phyloP scores from a whole-genome alignment of 495 filamentous ascomycete genomes.

The Penicillium turbatum region DNA sequence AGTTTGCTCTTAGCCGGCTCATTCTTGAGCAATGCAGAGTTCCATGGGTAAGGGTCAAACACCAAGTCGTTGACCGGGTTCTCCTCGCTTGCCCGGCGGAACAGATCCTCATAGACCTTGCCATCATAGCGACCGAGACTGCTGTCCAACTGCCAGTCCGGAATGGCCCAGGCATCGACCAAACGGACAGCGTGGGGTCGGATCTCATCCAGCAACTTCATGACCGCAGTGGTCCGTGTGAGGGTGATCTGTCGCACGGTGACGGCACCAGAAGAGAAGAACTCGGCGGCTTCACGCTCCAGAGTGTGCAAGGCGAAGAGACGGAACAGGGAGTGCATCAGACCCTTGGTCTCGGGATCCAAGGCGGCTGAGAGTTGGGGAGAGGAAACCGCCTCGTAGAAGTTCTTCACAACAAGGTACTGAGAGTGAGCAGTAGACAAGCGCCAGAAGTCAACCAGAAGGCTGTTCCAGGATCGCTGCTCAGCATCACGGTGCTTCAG shows the following conservation, averaged over 20 bases:
- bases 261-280: conserved; percentile 59
- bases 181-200: conserved; percentile 62
- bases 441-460: conserved; percentile 70
- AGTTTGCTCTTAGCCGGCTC: conserved; percentile 38
- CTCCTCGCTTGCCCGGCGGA: conserved; percentile 58
- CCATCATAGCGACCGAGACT: conserved; percentile 61
- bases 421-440: conserved; percentile 64
- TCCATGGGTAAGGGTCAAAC: conserved; percentile 65
- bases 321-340: conserved; percentile 62
- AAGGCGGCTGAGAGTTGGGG: conserved; percentile 43
- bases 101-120: conserved; percentile 66
- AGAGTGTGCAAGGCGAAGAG: conserved; percentile 62
- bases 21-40: conserved; percentile 54
- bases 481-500: conserved; percentile 66
- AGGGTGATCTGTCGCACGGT: conserved; percentile 63
- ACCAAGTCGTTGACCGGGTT: conserved; percentile 64
- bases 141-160: conserved; percentile 66
- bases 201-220: conserved; percentile 62
- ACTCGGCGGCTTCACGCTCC: conserved; percentile 61
- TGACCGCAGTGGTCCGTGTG: conserved; percentile 54
- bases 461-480: conserved; percentile 64
- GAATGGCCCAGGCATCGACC: conserved; percentile 64
- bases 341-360: conserved; percentile 45
- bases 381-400: conserved; percentile 60
- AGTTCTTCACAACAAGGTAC: conserved; percentile 67